A percentile compares a stretch with the other conserved stretches of the same genome.
These are phyloP conservation scores for Sphagnurus paluster DNA, from an alignment of 1,284 basidiomycete species.

Conservation along the genomic window DNA sequence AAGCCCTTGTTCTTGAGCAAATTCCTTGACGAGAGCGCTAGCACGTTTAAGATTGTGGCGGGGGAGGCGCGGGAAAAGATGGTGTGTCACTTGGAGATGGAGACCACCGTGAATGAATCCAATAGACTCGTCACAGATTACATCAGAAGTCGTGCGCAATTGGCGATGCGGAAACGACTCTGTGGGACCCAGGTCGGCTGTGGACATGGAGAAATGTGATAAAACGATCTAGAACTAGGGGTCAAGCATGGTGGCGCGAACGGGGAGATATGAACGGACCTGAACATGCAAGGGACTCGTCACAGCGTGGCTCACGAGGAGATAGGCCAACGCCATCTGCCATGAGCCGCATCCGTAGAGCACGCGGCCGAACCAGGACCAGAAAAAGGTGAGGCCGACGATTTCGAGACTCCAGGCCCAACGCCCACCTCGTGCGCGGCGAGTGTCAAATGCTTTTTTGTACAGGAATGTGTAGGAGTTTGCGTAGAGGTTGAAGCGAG, in stretches of 20 bases:
- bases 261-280: constrained; percentile 37
- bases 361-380: constrained; percentile 76
- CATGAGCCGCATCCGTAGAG: constrained; percentile 69
- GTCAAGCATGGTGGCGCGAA: neutral
- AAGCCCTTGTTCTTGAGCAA: constrained; percentile 81
- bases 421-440: constrained; percentile 56
- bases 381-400: constrained; percentile 69
- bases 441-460: constrained; percentile 60
- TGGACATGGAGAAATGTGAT: constrained; percentile 97
- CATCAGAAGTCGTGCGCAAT: constrained; percentile 94
- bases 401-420: constrained; percentile 80
- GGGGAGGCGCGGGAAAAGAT: constrained; percentile 94
- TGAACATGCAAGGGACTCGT: constrained; percentile 88
- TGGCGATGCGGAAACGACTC: constrained; percentile 95
- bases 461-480: constrained; percentile 84
- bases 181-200: constrained; percentile 84
- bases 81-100: constrained; percentile 96
- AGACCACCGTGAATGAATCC: constrained; percentile 92
- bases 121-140: constrained; percentile 82
- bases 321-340: constrained; percentile 63
- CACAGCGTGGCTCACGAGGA: constrained; percentile 78
- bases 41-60: constrained; percentile 90
- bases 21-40: constrained; percentile 82
- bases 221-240: constrained; percentile 80
- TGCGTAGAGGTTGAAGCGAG: constrained; percentile 94